Percentiles rank a stretch among this genome's conserved stretches.
Evolutionary conservation across 2,329 filamentous ascomycete genomes (phyloP).

Genomic region (Chrysosporium queenslandicum): DNA sequence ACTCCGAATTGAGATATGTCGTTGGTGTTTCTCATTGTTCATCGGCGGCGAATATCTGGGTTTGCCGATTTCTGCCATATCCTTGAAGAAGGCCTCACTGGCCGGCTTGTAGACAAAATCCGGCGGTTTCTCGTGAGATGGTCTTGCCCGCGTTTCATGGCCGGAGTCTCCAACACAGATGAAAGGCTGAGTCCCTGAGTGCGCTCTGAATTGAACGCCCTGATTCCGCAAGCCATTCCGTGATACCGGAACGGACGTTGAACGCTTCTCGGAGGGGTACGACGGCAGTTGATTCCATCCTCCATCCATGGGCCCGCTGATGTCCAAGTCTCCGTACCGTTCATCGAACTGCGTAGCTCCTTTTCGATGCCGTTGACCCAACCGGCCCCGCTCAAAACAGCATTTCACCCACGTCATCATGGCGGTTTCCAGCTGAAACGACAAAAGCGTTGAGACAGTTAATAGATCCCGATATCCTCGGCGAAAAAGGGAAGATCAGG

Average conservation of each 20-base stretch:
- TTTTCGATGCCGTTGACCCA: slow-evolving; percentile 14
- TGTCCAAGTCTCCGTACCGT: slow-evolving; percentile 16
- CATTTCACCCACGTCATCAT: slow-evolving; percentile 9
- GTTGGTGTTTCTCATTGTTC: slow-evolving; percentile 2
- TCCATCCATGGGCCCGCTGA: slow-evolving; percentile 18
- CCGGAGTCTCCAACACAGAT: not conserved
- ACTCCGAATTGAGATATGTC: slow-evolving; percentile 3
- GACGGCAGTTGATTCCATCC: slow-evolving; percentile 18
- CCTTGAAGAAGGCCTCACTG: slow-evolving; percentile 17
- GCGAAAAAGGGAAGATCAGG: too few species aligned
- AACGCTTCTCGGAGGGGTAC: slow-evolving; percentile 6
- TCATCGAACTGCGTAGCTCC: slow-evolving; percentile 13
- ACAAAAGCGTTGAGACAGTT: too few species aligned
- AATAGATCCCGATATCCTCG: too few species aligned
- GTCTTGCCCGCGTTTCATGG: not conserved
- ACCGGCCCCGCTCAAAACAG: slow-evolving; percentile 15
- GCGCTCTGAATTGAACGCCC: not conserved
- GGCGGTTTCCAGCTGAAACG: not conserved
- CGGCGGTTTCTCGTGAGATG: slow-evolving; percentile 5
- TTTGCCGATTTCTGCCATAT: slow-evolving; percentile 18
- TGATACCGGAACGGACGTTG: not conserved
- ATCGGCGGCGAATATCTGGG: slow-evolving; percentile 4
- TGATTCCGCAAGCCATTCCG: not conserved
- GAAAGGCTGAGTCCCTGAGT: slow-evolving; percentile 3
- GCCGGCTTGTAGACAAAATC: slow-evolving; percentile 19